Evolutionary conservation across 306 rosid genomes (phyloP), one percentile per base, ranked within the genome.

Genomic region (Vachellia pachyceras): DNA sequence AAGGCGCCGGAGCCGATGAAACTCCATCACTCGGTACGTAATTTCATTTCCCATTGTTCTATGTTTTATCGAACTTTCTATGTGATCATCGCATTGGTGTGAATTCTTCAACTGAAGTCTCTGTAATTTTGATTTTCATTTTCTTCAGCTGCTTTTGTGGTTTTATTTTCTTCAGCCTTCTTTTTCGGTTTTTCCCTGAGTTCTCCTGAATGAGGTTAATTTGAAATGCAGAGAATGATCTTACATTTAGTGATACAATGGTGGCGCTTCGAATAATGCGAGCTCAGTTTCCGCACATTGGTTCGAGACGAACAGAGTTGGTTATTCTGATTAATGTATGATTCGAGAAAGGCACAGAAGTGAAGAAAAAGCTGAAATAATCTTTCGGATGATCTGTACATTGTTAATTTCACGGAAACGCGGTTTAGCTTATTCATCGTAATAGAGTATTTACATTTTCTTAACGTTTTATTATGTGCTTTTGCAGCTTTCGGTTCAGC

Each of bases 211-310:
- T 36, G 41, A 4, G 66, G 20, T 47, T 67, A 36, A 63, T 33
- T 15, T 12, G n/a, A 5, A 85, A 73, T 82, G 73, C 91, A 93
- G 99, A 89, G 90, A 86, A 90, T 60, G 88, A 83, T 85, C 97
- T 95, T 39, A 78, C 90, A 45, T 93, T 95, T 70, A 77, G 89
- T 71, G 97, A 93, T 73, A 90, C 99, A n/a, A 73, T 93, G 69
- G 88, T 92, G 77, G 99, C 97, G 66, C 96, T 93, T 81, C 97
- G 89, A 23, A 93, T 95, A 72, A 93, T 95, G 97, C 90, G 94
- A 88, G 94, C 96, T 85, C 99, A 93, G 79, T 95, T 95, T 83
- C 97, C 97, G 10, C 82, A 45, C 18, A 77, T 66, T 77, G 87
- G 97, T 93, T 73, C 39, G 78, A 58, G 10, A 20, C n/a, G 6